Base-by-base conservation (phyloP, 106 monocot genomes). In the Platanthera zijinensis region DNA sequence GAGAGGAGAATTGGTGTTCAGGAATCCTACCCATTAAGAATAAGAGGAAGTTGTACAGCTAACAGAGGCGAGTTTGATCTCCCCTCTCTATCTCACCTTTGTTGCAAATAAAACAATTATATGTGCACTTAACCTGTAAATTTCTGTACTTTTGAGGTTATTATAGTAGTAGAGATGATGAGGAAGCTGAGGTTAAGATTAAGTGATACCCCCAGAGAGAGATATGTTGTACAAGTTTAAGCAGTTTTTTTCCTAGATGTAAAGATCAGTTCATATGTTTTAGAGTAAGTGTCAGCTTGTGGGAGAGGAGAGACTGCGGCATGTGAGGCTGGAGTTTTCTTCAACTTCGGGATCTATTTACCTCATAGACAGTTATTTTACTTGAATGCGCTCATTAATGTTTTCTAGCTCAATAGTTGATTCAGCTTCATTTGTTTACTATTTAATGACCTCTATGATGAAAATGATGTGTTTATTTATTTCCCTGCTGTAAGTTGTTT, bases 1-100 rank as follows among this genome's bases (percentile, higher is more conserved):
- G 83, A 84, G 71, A 79, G 83, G 79, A 84, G 83, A 45, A 79
- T 75, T n/a, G 83, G 83, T 71, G 8, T 76, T 61, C 83, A 79
- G 79, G 1, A 70, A 5, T 61, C 75, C 10, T 79, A 84, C 74
- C 52, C 70, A 51, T 75, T 54, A 21, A 17, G 64, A 71, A 17
- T 17, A 50, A 78, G 22, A 32, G 66, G 74, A 75, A 48, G 69
- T 50, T 79, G 83, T 83, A 86, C 86, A 86, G 83, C 86, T 86
- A 86, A 83, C 80, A 19, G 80, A 86, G 51, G 74, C 25, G 22
- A 52, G 51, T 51, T 72, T 78, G 76, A 75, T 50, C 74, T 78
- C 75, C 69, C 69, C 61, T 51, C 22, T 52, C 52, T 52, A 10
- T 76, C 76, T 74, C 66, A n/a, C 52, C 52, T 66, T 67, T 30